Percentiles rank a stretch among this genome's conserved stretches.
These are phyloP conservation scores for Nicotiana rustica DNA, from an alignment of 305 asterid genomes.

Conservation along the genomic window DNA sequence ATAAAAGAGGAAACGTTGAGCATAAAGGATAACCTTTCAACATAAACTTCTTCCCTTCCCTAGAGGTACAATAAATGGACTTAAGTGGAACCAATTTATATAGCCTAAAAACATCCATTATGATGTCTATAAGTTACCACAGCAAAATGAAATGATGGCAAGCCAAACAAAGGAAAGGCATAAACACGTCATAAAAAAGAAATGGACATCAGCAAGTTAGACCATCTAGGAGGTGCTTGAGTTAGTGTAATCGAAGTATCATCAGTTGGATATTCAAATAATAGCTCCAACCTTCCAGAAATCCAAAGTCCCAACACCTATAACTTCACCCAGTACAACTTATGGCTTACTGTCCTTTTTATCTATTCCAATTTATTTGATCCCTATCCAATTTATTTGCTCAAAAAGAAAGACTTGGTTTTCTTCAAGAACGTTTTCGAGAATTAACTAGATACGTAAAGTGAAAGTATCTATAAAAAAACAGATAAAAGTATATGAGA, in stretches of 20 bases:
- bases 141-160: neutral
- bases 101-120: constrained; percentile 27
- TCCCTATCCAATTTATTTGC: constrained; percentile 20
- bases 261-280: constrained; percentile 8
- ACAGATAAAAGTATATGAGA: neutral
- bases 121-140: neutral
- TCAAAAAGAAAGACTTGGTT: neutral
- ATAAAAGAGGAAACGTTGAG: neutral
- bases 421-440: neutral
- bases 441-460: neutral
- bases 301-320: neutral
- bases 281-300: neutral
- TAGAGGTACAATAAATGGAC: constrained; percentile 3
- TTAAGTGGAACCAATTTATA: neutral
- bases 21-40: neutral
- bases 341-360: neutral
- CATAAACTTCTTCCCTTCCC: neutral
- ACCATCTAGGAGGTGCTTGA: neutral
- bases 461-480: constrained; percentile 13
- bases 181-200: too few relatives aligned
- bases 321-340: neutral
- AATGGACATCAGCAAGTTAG: neutral
- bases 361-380: neutral
- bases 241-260: neutral
- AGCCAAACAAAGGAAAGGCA: neutral